These are phyloP conservation scores for Lophiotrema nucula DNA, from an alignment of 495 filamentous ascomycete species.

Conservation along the genomic window DNA sequence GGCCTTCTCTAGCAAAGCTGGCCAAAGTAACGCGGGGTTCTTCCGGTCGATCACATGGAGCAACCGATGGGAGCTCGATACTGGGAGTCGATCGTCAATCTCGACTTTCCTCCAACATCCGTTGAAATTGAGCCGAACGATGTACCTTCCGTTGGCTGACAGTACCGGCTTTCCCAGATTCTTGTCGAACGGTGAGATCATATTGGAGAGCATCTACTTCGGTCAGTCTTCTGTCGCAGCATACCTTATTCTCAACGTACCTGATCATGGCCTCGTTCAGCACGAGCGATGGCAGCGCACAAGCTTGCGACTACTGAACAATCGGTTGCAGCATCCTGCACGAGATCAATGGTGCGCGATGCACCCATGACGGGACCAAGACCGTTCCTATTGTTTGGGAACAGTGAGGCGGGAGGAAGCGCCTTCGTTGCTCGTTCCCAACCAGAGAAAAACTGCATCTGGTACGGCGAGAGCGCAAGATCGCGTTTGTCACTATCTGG, in stretches of 20 bases:
- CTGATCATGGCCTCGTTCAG: constrained; percentile 58
- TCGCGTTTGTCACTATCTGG: constrained; percentile 68
- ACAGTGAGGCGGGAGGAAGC: constrained; percentile 41
- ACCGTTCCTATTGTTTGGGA: constrained; percentile 25
- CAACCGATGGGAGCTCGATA: constrained; percentile 66
- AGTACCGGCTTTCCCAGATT: constrained; percentile 52
- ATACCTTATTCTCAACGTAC: constrained; percentile 46
- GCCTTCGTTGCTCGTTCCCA: constrained; percentile 77
- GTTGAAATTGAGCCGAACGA: constrained; percentile 91
- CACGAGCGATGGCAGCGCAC: constrained; percentile 72
- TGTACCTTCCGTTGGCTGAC: constrained; percentile 82
- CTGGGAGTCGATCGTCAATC: constrained; percentile 89
- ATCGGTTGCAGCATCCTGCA: constrained; percentile 91
- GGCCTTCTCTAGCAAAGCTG: constrained; percentile 93
- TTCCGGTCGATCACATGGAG: constrained; percentile 88
- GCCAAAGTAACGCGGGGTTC: constrained; percentile 76
- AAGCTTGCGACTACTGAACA: constrained; percentile 97
- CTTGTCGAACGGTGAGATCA: constrained; percentile 71
- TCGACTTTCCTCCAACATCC: constrained; percentile 82
- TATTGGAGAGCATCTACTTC: constrained; percentile 59
- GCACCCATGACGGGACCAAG: constrained; percentile 55
- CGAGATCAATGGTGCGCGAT: constrained; percentile 64
- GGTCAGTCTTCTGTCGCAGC: constrained; percentile 21
- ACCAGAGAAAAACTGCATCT: constrained; percentile 67
- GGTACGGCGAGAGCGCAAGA: constrained; percentile 67